A percentile compares a stretch with the other conserved stretches of the same genome.
Evolutionary conservation across 2,329 filamentous ascomycete species (phyloP).

Genomic region (Colletotrichum phormii): DNA sequence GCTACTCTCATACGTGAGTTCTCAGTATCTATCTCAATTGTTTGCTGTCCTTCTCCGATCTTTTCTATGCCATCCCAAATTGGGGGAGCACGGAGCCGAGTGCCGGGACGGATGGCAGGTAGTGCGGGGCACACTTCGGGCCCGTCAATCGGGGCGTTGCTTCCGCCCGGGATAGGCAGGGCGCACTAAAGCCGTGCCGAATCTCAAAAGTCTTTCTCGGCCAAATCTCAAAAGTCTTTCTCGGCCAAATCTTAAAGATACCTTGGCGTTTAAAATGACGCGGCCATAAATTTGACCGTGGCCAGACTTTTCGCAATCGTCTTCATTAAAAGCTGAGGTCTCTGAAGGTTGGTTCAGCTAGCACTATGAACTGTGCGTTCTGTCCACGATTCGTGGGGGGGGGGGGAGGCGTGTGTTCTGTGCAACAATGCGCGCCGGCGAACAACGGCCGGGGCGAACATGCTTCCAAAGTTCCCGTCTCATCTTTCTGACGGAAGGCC

Average conservation of each 20-base stretch:
- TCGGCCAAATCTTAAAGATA: neutral
- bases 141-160: too few species aligned
- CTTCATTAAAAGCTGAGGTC: neutral
- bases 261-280: too few species aligned
- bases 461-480: neutral
- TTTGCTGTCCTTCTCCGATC: too few species aligned
- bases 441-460: neutral
- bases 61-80: neutral
- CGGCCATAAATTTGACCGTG: neutral
- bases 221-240: too few species aligned
- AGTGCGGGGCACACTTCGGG: neutral
- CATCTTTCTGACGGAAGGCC: neutral
- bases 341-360: neutral
- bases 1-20: too few species aligned
- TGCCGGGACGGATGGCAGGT: neutral
- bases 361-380: neutral
- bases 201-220: neutral
- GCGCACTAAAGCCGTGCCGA: neutral
- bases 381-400: neutral
- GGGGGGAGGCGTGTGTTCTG: neutral
- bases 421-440: too few species aligned
- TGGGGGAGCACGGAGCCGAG: neutral
- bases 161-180: neutral
- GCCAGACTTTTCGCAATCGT: neutral
- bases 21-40: too few species aligned